phyloP scores from a whole-genome alignment of 179 eudicot species.

The Spergularia azorica region DNA sequence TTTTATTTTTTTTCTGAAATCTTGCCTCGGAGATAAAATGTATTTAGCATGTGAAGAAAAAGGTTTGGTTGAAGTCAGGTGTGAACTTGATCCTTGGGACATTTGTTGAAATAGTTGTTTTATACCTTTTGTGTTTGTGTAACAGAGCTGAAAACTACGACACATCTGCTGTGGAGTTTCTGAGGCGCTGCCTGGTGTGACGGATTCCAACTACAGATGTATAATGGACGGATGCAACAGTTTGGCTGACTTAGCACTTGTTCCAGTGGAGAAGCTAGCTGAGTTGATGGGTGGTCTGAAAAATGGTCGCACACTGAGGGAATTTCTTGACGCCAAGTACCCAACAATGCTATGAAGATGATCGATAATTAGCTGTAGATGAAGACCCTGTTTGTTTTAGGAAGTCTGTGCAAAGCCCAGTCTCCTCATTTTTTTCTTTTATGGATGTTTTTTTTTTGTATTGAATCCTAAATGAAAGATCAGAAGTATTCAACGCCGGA shows the following conservation, averaged over 20 bases:
- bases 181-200: constrained; percentile 97
- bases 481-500: neutral
- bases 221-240: constrained; percentile 80
- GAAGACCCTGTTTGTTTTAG: no score
- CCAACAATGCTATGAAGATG: constrained; percentile 62
- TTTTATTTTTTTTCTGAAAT: neutral
- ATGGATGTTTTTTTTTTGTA: no score
- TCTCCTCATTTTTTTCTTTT: no score
- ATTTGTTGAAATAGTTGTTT: no score
- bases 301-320: constrained; percentile 82
- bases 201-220: constrained; percentile 86
- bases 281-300: constrained; percentile 93
- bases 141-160: constrained; percentile 93
- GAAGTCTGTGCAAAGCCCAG: no score
- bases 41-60: neutral
- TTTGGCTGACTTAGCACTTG: constrained; percentile 78
- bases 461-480: no score
- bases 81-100: neutral
- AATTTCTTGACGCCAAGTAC: constrained; percentile 96
- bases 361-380: no score
- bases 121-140: constrained; percentile 5
- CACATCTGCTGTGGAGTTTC: constrained; percentile 88
- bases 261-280: constrained; percentile 75
- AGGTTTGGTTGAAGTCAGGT: neutral
- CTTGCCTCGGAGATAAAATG: no score